Percentiles rank a stretch among this genome's conserved stretches.
phyloP scores from a whole-genome alignment of 2,329 filamentous ascomycete genomes.

The Talaromyces sp. region DNA sequence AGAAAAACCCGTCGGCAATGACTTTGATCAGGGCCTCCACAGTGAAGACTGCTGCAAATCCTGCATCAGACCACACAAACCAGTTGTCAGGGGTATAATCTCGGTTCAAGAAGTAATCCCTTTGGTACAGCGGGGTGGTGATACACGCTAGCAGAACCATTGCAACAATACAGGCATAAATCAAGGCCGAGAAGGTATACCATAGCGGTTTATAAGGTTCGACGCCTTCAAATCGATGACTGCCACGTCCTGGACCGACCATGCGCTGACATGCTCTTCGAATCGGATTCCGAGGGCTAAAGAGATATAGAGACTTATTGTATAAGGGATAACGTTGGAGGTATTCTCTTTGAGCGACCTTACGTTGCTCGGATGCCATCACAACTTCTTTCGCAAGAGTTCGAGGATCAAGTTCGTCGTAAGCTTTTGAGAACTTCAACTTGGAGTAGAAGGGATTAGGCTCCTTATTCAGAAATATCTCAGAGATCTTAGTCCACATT shows the following conservation, averaged over 20 bases:
- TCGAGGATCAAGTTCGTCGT: slow-evolving; percentile 75
- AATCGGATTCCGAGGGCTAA: slow-evolving; percentile 70
- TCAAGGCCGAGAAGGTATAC: slow-evolving; percentile 89
- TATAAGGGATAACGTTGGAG: slow-evolving; percentile 80
- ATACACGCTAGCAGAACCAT: slow-evolving; percentile 97
- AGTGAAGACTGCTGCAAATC: slow-evolving; percentile 82
- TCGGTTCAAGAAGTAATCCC: slow-evolving; percentile 67
- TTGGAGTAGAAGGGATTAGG: slow-evolving; percentile 94
- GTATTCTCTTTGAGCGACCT: slow-evolving; percentile 86
- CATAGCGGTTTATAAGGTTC: slow-evolving; percentile 84
- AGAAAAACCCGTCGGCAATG: slow-evolving; percentile 90
- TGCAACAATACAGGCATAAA: slow-evolving; percentile 88
- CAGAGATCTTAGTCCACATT: slow-evolving; percentile 56
- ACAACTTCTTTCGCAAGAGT: slow-evolving; percentile 89
- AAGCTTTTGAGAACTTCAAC: slow-evolving; percentile 63
- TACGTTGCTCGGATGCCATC: slow-evolving; percentile 72
- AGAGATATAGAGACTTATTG: slow-evolving; percentile 87
- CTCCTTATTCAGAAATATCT: slow-evolving; percentile 59
- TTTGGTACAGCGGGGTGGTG: slow-evolving; percentile 91
- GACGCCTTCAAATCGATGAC: slow-evolving; percentile 80
- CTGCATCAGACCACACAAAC: slow-evolving; percentile 92
- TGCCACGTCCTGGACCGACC: slow-evolving; percentile 84
- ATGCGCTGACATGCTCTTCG: slow-evolving; percentile 80
- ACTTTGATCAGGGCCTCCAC: slow-evolving; percentile 86
- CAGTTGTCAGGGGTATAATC: slow-evolving; percentile 65